Evolutionary conservation across 345 rosid species (phyloP).

Genomic region (Hibiscus tridactylites): DNA sequence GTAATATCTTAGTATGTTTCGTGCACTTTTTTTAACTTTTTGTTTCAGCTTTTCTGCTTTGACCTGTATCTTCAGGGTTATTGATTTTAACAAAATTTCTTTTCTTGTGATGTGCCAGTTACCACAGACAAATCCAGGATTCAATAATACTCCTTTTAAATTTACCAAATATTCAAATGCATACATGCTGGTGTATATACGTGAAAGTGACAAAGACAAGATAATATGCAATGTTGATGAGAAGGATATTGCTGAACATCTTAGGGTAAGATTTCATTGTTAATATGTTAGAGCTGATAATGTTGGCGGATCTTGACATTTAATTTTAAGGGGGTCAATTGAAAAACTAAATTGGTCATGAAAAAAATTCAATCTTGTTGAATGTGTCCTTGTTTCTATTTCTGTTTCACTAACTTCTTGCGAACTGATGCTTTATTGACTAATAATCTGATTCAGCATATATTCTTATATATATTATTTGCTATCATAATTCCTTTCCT

Average conservation of each 20-base stretch:
- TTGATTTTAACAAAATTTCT: conserved; percentile 12
- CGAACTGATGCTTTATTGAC: no score
- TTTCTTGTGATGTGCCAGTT: conserved; percentile 42
- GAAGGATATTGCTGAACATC: conserved; percentile 91
- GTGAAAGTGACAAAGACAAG: conserved; percentile 94
- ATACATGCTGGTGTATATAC: conserved; percentile 96
- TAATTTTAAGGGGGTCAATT: neutral
- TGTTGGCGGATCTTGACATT: neutral
- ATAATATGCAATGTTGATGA: conserved; percentile 95
- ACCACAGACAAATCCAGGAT: conserved; percentile 88
- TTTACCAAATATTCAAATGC: conserved; percentile 95
- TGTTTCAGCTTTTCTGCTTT: conserved; percentile 1
- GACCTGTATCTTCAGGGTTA: conserved; percentile 1
- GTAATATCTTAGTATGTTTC: conserved; percentile 23
- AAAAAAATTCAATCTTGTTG: no score
- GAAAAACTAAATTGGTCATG: neutral
- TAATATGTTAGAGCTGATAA: neutral
- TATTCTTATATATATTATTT: no score
- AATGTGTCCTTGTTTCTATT: no score
- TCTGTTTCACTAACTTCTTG: no score
- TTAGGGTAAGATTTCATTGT: conserved; percentile 57
- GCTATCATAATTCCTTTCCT: no score
- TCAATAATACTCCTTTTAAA: conserved; percentile 82
- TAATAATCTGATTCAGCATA: no score
- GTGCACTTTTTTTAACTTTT: neutral